phyloP scores from a whole-genome alignment of 768 basidiomycete species.

The Leccinum fibrillosum region DNA sequence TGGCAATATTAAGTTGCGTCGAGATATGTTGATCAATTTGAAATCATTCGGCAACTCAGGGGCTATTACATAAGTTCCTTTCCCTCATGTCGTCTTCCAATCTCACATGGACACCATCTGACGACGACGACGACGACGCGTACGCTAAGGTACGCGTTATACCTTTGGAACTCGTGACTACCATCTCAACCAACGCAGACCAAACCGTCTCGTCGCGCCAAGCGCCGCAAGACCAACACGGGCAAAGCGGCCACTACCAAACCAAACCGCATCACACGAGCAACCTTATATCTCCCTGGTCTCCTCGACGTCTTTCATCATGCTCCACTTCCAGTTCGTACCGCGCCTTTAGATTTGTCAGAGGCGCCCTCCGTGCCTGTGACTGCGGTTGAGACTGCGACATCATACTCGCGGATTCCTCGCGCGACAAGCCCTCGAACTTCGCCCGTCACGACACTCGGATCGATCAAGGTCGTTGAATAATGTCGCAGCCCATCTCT shows the following conservation, averaged over 20 bases:
- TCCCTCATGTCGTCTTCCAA: background rate
- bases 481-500: too few relatives aligned
- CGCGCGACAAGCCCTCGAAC: too few relatives aligned
- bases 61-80: too few relatives aligned
- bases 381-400: background rate
- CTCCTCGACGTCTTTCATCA: slow-evolving; percentile 20
- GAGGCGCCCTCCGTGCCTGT: background rate
- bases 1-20: too few relatives aligned
- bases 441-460: too few relatives aligned
- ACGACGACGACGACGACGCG: slow-evolving; percentile 16
- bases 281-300: slow-evolving; percentile 14
- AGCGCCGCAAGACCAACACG: slow-evolving; percentile 27
- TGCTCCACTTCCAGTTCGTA: background rate
- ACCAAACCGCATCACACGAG: slow-evolving; percentile 14
- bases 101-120: slow-evolving; percentile 10
- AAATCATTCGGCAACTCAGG: too few relatives aligned
- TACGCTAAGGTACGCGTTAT: slow-evolving; percentile 18
- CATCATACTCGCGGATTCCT: too few relatives aligned
- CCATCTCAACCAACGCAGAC: background rate
- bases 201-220: slow-evolving; percentile 12
- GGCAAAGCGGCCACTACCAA: slow-evolving; percentile 9
- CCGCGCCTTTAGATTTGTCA: background rate
- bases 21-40: too few relatives aligned
- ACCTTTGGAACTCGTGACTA: background rate
- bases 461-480: too few relatives aligned